These are phyloP conservation scores for Metschnikowia dekortorum DNA, from an alignment of 805 yeast species.

Conservation along the genomic window DNA sequence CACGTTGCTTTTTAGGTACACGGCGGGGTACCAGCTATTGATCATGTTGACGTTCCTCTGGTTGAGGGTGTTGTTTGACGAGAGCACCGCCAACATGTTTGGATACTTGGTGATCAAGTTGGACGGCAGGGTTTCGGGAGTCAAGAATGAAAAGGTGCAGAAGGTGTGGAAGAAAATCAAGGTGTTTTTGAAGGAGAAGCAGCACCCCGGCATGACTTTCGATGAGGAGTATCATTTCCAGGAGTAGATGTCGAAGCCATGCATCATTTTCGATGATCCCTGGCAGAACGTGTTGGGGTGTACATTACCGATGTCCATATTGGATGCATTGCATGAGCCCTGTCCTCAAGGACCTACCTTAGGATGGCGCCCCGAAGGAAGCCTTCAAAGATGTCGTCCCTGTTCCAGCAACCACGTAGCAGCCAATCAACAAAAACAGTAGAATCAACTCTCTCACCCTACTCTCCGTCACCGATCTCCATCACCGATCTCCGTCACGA, in stretches of 20 bases:
- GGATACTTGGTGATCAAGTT: constrained; percentile 37
- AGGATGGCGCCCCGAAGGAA: too few relatives aligned
- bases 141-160: constrained; percentile 43
- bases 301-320: too few relatives aligned
- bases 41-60: constrained; percentile 59
- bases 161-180: constrained; percentile 35
- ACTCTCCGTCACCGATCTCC: too few relatives aligned
- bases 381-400: too few relatives aligned
- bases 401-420: too few relatives aligned
- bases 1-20: constrained; percentile 58
- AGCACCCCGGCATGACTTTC: constrained; percentile 8
- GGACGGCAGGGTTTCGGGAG: constrained; percentile 38
- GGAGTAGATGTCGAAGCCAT: not conserved
- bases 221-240: constrained; percentile 3
- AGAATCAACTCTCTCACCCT: too few relatives aligned
- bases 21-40: constrained; percentile 65
- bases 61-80: constrained; percentile 60
- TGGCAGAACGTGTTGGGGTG: too few relatives aligned
- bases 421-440: too few relatives aligned
- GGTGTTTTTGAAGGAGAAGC: constrained; percentile 26
- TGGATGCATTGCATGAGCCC: too few relatives aligned
- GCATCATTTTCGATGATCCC: too few relatives aligned
- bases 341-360: too few relatives aligned
- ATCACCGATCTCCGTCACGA: too few relatives aligned
- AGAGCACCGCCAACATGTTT: constrained; percentile 43